Conservation (phyloP, 306 rosid species). For the Ammopiptanthus mongolicus region DNA sequence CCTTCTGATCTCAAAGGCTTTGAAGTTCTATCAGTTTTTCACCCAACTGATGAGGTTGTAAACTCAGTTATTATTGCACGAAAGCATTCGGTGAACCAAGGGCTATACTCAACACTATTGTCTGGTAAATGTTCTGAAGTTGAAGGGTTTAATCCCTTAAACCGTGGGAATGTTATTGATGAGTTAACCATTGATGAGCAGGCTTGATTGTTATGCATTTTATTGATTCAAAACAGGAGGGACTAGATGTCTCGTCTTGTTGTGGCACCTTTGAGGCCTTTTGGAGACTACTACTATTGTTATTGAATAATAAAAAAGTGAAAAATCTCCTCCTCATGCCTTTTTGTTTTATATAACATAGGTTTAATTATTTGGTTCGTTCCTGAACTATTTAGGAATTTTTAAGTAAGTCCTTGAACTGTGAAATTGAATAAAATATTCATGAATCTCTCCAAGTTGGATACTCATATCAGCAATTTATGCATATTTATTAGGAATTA, state of each 20-base stretch:
- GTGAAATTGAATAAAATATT: no score
- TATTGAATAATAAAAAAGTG: not conserved
- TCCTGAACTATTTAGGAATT: no score
- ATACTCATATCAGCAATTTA: no score
- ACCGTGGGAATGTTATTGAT: constrained; percentile 19
- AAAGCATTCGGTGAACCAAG: constrained; percentile 16
- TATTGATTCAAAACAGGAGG: not conserved
- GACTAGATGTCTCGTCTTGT: not conserved
- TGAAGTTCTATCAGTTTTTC: constrained; percentile 66
- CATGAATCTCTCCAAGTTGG: no score
- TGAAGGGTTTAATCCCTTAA: constrained; percentile 21
- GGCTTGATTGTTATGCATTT: not conserved
- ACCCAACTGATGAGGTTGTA: constrained; percentile 65
- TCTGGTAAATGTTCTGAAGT: constrained; percentile 19
- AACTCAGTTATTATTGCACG: constrained; percentile 66
- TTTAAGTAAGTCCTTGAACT: no score
- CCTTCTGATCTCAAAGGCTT: constrained; percentile 52
- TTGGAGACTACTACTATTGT: not conserved
- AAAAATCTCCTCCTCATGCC: not conserved
- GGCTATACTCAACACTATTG: not conserved
- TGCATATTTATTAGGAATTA: no score
- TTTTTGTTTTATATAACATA: no score
- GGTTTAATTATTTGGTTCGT: no score
- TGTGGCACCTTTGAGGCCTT: not conserved
- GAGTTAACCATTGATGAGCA: constrained; percentile 21